Evolutionary conservation across 73 alveolate species (phyloP).

Genomic region (Paramecium sexaurelia): DNA sequence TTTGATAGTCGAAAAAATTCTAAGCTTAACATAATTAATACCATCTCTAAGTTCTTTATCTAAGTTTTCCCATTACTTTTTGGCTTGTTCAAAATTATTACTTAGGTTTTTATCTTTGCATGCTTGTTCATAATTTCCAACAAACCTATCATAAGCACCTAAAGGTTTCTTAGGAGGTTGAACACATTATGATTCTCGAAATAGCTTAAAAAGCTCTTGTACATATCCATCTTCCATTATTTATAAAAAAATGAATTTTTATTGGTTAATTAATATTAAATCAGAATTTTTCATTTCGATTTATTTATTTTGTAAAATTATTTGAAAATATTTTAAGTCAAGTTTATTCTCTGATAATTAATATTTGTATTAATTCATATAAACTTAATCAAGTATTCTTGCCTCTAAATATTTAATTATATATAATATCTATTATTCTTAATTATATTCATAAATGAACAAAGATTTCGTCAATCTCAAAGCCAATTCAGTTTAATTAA

Average conservation of each 20-base stretch:
- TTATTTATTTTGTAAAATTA: not conserved
- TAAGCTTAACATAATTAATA: not conserved
- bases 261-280: conserved; percentile 36
- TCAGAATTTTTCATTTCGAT: not conserved
- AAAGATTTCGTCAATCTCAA: not conserved
- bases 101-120: not conserved
- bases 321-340: not conserved
- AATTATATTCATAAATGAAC: not conserved
- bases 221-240: conserved; percentile 13
- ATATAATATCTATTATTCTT: not conserved
- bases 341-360: not conserved
- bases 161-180: not conserved
- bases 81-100: not conserved
- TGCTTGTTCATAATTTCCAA: not conserved
- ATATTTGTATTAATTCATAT: no score
- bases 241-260: not conserved
- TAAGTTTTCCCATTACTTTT: conserved; percentile 23
- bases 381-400: not conserved
- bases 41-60: not conserved
- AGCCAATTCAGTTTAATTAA: not conserved
- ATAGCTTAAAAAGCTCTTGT: not conserved
- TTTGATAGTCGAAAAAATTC: not conserved
- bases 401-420: not conserved
- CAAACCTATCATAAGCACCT: conserved; percentile 12
- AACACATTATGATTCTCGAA: not conserved